Conservation (phyloP, 371 early-diverging fungal genomes). For the Syncephalastrum monosporum region DNA sequence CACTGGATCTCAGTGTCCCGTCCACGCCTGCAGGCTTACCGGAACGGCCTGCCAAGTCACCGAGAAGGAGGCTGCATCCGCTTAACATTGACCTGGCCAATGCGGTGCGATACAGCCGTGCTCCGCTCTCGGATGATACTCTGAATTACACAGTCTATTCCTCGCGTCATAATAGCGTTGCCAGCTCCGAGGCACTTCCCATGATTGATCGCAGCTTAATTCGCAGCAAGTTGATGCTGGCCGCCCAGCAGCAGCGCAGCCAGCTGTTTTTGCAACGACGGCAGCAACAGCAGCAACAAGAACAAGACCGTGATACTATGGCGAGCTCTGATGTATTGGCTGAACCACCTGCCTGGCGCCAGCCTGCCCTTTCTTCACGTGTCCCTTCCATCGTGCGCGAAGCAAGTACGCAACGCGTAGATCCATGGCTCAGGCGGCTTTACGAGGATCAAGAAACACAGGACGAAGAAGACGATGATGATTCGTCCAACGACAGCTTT, state of each 20-base stretch:
- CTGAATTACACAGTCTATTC: neutral
- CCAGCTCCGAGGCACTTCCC: conserved; percentile 13
- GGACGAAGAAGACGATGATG: neutral
- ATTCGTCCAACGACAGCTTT: neutral
- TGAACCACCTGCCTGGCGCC: too few species aligned
- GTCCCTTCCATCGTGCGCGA: conserved; percentile 2
- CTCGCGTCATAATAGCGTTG: conserved; percentile 5
- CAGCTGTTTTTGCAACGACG: too few species aligned
- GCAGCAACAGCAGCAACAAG: too few species aligned
- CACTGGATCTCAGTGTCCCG: conserved; percentile 2
- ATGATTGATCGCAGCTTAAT: conserved; percentile 7
- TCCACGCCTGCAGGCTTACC: neutral
- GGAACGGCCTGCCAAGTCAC: conserved; percentile 7
- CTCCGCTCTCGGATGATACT: conserved; percentile 3
- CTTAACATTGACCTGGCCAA: conserved; percentile 8
- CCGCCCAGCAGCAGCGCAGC: too few species aligned
- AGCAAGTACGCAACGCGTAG: conserved; percentile 4
- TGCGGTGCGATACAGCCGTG: neutral
- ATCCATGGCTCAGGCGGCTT: conserved; percentile 1
- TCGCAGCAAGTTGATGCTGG: neutral
- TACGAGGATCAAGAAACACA: neutral
- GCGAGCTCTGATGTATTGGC: too few species aligned
- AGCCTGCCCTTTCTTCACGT: neutral
- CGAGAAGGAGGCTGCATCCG: conserved; percentile 1
- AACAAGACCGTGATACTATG: too few species aligned